Base-by-base conservation (phyloP, 1,284 basidiomycete species). In the Rhodotorula sp. region DNA sequence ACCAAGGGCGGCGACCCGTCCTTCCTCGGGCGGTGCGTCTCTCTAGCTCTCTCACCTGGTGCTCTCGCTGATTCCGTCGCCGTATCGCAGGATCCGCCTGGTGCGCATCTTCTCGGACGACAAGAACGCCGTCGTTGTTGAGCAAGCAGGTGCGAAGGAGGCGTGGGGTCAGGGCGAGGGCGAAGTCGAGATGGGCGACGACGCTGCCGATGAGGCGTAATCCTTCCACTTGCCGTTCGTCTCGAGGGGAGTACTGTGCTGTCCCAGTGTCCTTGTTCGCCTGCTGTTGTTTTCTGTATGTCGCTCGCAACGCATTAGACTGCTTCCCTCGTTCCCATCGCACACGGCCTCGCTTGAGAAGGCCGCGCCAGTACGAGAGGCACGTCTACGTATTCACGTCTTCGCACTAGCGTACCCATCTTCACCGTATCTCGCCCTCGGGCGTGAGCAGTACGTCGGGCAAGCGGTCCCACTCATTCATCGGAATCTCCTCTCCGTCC, bases 401-500 rank as follows among this genome's bases (percentile, higher is more conserved):
- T 49, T 9, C 4, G 14, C 25, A 14, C 21, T 45, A 34, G 23
- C 50, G 17, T 2, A 23, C 9, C 3, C 9, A 42, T 10, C 13
- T 21, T 27, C 21, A 61, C 59, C n/a, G 17, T 21, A 34, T 16
- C 48, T 50, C 25, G 48, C 62, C 66, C 5, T 67, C 71, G 19
- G 81, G 78, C n/a, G 78, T 75, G 23, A 82, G 63, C 60, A 82
- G 77, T 12, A 73, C 73, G 53, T 81, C 80, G 14, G 80, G 76
- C 34, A 78, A 61, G 14, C 77, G 74, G 67, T 82, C 81, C 53
- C 74, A 77, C 63, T 81, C 79, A 52, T 80, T 70, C n/a, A 77
- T 72, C 12, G 81, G 81, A 16, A 81, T 80, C 44, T 62, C 65
- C 34, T 78, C 70, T 19, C 68, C 69, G 7, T 73, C 54, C 9